Evolutionary conservation across 2,329 filamentous ascomycete species (phyloP).

Genomic region (Cordyceps fumosorosea): DNA sequence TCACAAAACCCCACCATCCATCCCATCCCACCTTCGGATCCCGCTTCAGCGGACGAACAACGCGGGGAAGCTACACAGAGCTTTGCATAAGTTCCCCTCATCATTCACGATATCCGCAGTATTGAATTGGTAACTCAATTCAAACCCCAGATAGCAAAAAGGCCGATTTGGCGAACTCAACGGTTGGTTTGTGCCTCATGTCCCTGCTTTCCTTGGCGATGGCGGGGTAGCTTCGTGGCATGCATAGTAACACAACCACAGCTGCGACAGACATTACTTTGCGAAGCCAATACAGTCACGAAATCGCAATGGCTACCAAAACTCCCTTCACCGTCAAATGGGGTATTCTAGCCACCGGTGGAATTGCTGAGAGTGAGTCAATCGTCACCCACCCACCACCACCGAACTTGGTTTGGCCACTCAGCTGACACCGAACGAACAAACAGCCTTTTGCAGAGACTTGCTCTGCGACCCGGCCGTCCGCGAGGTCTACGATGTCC

Average conservation of each 20-base stretch:
- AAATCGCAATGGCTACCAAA: slow-evolving; percentile 29
- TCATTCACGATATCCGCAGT: neutral
- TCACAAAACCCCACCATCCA: neutral
- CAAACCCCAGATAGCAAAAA: neutral
- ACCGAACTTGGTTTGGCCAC: neutral
- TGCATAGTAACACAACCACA: neutral
- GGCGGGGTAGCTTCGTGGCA: neutral
- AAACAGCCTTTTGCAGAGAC: slow-evolving; percentile 63
- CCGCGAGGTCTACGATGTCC: slow-evolving; percentile 64
- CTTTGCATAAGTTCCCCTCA: neutral
- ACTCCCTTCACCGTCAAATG: slow-evolving; percentile 45
- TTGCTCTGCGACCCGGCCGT: slow-evolving; percentile 65
- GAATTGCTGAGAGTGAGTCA: slow-evolving; percentile 48
- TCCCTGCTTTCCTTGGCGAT: neutral
- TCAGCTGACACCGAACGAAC: neutral
- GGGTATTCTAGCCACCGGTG: slow-evolving; percentile 56
- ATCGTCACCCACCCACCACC: neutral
- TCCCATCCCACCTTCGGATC: neutral
- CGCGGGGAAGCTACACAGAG: slow-evolving; percentile 2
- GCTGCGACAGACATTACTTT: neutral
- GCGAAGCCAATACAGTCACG: neutral
- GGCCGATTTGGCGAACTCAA: neutral
- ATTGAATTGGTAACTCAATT: neutral
- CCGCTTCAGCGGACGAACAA: neutral
- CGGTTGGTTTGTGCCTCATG: neutral